Evolutionary conservation across 2,329 filamentous ascomycete genomes (phyloP), one percentile per base, ranked within the genome.

Genomic region (Colletotrichum lindemuthianum): DNA sequence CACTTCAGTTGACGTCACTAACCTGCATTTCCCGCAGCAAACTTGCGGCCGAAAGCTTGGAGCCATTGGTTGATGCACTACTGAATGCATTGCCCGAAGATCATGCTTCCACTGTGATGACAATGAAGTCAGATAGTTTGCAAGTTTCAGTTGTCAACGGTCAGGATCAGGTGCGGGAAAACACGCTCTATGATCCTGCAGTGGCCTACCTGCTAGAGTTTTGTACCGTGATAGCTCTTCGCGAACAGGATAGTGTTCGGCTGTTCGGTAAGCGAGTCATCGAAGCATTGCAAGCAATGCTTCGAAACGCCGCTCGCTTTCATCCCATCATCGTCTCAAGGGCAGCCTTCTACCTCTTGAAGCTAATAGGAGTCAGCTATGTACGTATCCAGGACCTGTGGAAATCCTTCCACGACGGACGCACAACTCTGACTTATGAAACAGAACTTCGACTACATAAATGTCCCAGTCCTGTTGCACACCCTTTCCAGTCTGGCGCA

Each of bases 141-240:
- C 82, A 88, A 9, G 79, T 86, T 8, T 83, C 86, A 37, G 84
- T 89, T 3, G 75, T 86, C 3, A 88, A 90, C 70, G 88, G 85
- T 15, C 83, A 85, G 47, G 90, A 88, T 69, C 68, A 76, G 8
- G 78, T 68, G 11, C 83, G 72, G 9, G 85, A 83, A 60, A 85
- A 82, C 13, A 85, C 90, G 3, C 81, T 84, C 11, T 99, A 99
- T 72, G 93, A 97, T 71, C 93, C 96, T 1, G 88, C 90, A 2
- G 84, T 96, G 55, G 90, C 96, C 0, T 99, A 97, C 72, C 86
- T 97, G n/a, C 82, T 99, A 10, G 96, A 99, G 73, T 85, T 98
- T 65, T 92, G 92, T 41, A 97, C 96, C 0, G 86, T 94, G 2
- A 81, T 98, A 39, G 90, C 92, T 8, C 83, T 96, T 9, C 86